Evolutionary conservation across 1,284 basidiomycete species (phyloP), one percentile per base, ranked within the genome.

Genomic region (Cerioporus squamosus): DNA sequence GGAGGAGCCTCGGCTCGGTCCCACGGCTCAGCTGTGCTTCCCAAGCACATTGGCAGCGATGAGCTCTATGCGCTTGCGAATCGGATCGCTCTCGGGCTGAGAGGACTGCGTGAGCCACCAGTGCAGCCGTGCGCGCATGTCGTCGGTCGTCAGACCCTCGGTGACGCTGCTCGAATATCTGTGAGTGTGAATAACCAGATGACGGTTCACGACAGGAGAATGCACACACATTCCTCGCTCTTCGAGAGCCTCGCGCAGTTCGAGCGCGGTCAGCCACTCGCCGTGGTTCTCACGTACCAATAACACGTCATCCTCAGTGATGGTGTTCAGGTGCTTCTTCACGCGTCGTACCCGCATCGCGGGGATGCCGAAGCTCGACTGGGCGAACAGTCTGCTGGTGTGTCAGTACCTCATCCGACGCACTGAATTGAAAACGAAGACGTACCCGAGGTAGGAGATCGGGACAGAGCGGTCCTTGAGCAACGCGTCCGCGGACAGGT

Each of bases 171-270:
- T 36, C 33, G 12, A 36, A 53, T 8, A 43, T 55, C 44, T 45
- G 33, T 22, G 36, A 60, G 17, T 33, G 38, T 44, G 3, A 49
- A 42, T 14, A 17, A 18, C 7, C n/a, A 20, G 26, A 18, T 3
- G 57, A 29, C 36, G 10, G 29, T 36, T 14, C 22, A 14, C 17
- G n/a, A 12, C 40, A 56, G 52, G 26, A 29, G 9, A 29, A 29
- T 29, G 40, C 20, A 79, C 88, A 72, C 69, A 92, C 91, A 92
- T 81, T 66, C 88, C 91, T 58, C 90, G 85, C 70, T 91, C 90
- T 57, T 82, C 77, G 20, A 93, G 76, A 6, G 88, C 86, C 53
- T 87, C 82, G 24, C 77, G 74, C 5, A 92, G 73, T 58, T 87
- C 87, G 2, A 74, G 73, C 15, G 76, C 69, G 5, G 81, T 81